Evolutionary conservation across 164 flowering plant species (phyloP), one percentile per base, ranked within the genome.

Genomic region (Malania oleifera): DNA sequence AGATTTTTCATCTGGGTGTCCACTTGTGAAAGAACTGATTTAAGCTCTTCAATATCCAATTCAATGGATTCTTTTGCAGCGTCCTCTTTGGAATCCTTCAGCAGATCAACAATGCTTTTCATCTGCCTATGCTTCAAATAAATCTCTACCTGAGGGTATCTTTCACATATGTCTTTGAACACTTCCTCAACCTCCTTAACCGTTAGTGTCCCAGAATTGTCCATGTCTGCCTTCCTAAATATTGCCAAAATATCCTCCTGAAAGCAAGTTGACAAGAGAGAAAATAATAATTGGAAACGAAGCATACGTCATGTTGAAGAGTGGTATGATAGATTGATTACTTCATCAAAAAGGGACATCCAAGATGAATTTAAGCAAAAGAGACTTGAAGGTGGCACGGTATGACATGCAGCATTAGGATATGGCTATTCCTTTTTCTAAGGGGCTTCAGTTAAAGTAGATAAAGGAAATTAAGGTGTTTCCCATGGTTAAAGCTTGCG

Each of bases 121-220:
- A 90, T 66, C 63, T 76, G 65, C 59, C 79, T 82, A 49, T 64
- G 82, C 81, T 84, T 87, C 72, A 93, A 58, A 55, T 87, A 87
- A 7, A 86, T 80, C 55, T 76, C 87, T 62, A 92, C 75, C 66
- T 92, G 98, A 26, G 98, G 97, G 65, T 92, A 92, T 60, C 97
- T 82, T 56, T 73, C 85, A 59, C 82, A 73, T 31, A 89, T 74
- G 57, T 90, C 98, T 29, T 73, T 51, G 7, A 89, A 63, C 17
- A 75, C 89, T 68, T 77, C 93, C 77, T 85, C 80, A 56, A 84
- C 70, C 63, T 92, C 89, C 65, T 83, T 73, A 5, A 80, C 80
- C 0, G 96, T 89, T n/a, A 92, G 83, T n/a, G 95, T 89, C 27
- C 96, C 97, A 8, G 96, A 86, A 18, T 83, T 86, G 72, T 90